These are phyloP conservation scores for Pelargonium fulgidum DNA, from an alignment of 441 rosid genomes.

Conservation along the genomic window DNA sequence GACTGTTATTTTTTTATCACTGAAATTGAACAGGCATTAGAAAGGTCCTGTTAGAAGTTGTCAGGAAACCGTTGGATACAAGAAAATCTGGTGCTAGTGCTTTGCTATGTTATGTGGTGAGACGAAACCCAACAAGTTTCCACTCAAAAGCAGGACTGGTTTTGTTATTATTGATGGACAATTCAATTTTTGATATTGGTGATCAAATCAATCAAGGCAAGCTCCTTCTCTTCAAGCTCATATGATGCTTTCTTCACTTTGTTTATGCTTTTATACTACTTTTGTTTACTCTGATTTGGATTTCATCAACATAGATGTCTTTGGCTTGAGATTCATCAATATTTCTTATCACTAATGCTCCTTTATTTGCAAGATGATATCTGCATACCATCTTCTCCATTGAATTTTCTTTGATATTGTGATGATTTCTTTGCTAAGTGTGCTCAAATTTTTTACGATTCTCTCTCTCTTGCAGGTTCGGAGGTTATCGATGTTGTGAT, in stretches of 20 bases:
- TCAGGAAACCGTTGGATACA: conserved; percentile 37
- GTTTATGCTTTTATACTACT: not conserved
- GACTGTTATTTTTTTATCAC: conserved; percentile 7
- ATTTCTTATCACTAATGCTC: not conserved
- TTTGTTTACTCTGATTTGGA: not conserved
- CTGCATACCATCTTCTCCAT: not conserved
- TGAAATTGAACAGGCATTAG: conserved; percentile 46
- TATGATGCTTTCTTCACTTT: not conserved
- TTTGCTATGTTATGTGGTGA: conserved; percentile 61
- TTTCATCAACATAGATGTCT: not conserved
- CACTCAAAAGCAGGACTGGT: conserved; percentile 67
- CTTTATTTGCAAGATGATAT: conserved; percentile 3
- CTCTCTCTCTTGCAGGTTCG: conserved; percentile 39
- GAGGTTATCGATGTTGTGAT: conserved; percentile 57
- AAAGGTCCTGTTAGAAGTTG: conserved; percentile 61
- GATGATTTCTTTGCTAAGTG: not conserved
- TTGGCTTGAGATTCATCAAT: not conserved
- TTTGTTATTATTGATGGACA: conserved; percentile 44
- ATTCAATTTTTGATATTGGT: conserved; percentile 42
- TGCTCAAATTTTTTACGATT: not conserved
- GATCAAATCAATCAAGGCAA: conserved; percentile 56
- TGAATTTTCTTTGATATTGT: not conserved
- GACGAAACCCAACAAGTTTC: conserved; percentile 49
- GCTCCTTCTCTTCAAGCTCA: conserved; percentile 25
- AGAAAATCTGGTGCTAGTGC: conserved; percentile 61